A percentile compares a stretch with the other conserved stretches of the same genome.
These are phyloP conservation scores for Penstemon eatonii DNA, from an alignment of 257 asterid genomes.

Conservation along the genomic window DNA sequence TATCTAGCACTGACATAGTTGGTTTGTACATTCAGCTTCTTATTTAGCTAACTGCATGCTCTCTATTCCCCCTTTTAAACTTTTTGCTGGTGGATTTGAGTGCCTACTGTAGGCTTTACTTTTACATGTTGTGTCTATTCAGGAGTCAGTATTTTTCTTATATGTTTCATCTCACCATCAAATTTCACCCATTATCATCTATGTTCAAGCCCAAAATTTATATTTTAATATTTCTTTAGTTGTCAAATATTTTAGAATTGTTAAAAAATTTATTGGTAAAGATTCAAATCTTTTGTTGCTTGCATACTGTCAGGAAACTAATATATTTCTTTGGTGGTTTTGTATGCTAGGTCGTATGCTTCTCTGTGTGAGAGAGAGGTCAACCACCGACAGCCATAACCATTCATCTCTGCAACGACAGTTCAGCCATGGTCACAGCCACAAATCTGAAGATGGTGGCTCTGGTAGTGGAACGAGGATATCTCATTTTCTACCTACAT, in stretches of 20 bases:
- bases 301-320: slow-evolving; percentile 18
- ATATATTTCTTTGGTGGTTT: slow-evolving; percentile 16
- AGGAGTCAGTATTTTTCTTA: neutral
- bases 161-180: neutral
- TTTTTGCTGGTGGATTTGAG: neutral
- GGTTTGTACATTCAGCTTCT: slow-evolving; percentile 48
- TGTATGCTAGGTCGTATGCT: slow-evolving; percentile 87
- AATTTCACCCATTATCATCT: neutral
- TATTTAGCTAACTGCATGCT: slow-evolving; percentile 17
- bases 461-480: slow-evolving; percentile 77
- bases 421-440: slow-evolving; percentile 91
- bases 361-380: slow-evolving; percentile 96
- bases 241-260: neutral
- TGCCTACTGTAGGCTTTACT: neutral
- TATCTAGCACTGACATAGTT: slow-evolving; percentile 93
- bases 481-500: slow-evolving; percentile 97
- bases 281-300: neutral
- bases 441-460: slow-evolving; percentile 79
- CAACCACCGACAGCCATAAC: slow-evolving; percentile 60
- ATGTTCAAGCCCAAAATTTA: neutral
- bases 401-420: slow-evolving; percentile 92
- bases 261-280: neutral
- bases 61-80: neutral
- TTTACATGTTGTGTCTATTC: neutral
- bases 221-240: slow-evolving; percentile 5